These are phyloP conservation scores for Eutypella sp. DNA, from an alignment of 2,329 filamentous ascomycete species.

Conservation along the genomic window DNA sequence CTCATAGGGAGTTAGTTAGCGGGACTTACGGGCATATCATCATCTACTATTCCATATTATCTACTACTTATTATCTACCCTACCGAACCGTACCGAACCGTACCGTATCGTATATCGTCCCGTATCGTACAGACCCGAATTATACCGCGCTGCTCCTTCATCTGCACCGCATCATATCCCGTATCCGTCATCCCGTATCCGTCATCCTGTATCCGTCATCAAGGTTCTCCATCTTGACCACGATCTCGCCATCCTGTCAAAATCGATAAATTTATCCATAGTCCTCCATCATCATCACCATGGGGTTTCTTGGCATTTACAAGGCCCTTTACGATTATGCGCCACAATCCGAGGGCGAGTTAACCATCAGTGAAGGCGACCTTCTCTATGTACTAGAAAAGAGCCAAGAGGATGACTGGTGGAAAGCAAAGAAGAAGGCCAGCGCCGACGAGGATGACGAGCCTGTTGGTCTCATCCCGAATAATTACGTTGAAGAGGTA, in stretches of 20 bases:
- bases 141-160: background rate
- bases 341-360: constrained; percentile 80
- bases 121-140: too few relatives aligned
- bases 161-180: background rate
- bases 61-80: too few relatives aligned
- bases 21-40: too few relatives aligned
- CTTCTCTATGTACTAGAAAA: constrained; percentile 86
- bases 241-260: too few relatives aligned
- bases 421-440: constrained; percentile 92
- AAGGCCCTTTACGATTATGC: constrained; percentile 89
- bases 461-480: constrained; percentile 82
- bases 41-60: too few relatives aligned
- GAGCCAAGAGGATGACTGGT: constrained; percentile 76
- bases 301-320: constrained; percentile 92
- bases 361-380: constrained; percentile 80
- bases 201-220: too few relatives aligned
- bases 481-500: constrained; percentile 94
- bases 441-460: constrained; percentile 81
- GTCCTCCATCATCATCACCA: constrained; percentile 41
- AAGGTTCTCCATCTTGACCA: too few relatives aligned
- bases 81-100: background rate
- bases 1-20: too few relatives aligned
- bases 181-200: too few relatives aligned
- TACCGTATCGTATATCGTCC: constrained; percentile 1
- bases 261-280: too few relatives aligned